Conservation (phyloP, 495 filamentous ascomycete genomes). For the Hyphodiscus hymeniophilus region DNA sequence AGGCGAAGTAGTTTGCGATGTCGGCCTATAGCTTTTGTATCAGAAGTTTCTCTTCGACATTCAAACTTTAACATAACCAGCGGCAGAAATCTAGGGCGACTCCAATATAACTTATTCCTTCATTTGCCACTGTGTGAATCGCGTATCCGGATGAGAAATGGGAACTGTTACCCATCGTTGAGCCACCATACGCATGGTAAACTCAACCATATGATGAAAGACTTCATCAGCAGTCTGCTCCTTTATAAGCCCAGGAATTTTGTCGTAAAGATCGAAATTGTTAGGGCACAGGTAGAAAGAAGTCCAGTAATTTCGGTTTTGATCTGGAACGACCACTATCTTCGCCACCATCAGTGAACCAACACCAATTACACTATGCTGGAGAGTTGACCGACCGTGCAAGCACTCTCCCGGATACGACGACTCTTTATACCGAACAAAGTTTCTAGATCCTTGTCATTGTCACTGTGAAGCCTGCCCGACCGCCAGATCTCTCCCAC, state of each 20-base stretch:
- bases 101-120: too few relatives aligned
- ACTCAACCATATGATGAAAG: not conserved
- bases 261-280: constrained; percentile 7
- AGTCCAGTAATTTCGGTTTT: constrained; percentile 3
- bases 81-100: too few relatives aligned
- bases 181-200: constrained; percentile 11
- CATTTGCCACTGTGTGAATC: too few relatives aligned
- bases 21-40: too few relatives aligned
- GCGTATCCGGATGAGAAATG: too few relatives aligned
- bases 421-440: not conserved
- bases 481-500: constrained; percentile 3
- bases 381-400: not conserved
- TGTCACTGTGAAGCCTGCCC: constrained; percentile 7
- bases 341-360: not conserved
- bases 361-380: too few relatives aligned
- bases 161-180: constrained; percentile 19
- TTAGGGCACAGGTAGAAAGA: constrained; percentile 11
- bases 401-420: constrained; percentile 3
- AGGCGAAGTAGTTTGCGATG: constrained; percentile 24
- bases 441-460: not conserved
- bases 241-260: not conserved
- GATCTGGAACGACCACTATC: not conserved
- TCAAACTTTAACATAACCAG: too few relatives aligned
- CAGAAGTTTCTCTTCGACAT: too few relatives aligned
- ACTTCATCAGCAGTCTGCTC: not conserved